phyloP scores from a whole-genome alignment of 148 eudicot species.

The Nepenthes mirabilis region DNA sequence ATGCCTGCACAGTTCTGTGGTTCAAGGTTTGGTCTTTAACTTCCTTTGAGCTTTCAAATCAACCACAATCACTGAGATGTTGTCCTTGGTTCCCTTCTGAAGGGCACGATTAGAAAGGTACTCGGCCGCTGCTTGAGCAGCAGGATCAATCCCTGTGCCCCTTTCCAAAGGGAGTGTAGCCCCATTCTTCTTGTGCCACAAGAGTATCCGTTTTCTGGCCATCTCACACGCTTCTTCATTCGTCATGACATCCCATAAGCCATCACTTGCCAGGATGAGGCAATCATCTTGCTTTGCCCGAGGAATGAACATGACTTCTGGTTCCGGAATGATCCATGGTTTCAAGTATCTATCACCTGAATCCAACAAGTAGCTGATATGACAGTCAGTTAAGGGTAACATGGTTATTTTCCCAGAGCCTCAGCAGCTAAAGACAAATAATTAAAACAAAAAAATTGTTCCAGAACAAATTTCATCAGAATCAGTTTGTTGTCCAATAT shows the following conservation, averaged over 20 bases:
- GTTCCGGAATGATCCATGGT: conserved; percentile 50
- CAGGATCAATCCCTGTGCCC: conserved; percentile 38
- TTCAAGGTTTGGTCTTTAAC: conserved; percentile 27
- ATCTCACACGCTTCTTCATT: conserved; percentile 47
- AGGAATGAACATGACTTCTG: conserved; percentile 45
- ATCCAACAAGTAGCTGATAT: conserved; percentile 3
- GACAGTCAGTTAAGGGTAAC: too few relatives aligned
- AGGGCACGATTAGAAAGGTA: conserved; percentile 32
- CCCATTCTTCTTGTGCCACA: conserved; percentile 50
- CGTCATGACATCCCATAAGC: conserved; percentile 53
- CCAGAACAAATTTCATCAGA: too few relatives aligned
- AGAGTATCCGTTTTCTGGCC: conserved; percentile 37
- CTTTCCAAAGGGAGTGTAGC: conserved; percentile 16
- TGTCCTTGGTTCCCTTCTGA: conserved; percentile 53
- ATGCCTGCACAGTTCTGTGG: background rate
- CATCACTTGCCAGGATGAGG: conserved; percentile 46
- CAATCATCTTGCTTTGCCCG: conserved; percentile 45
- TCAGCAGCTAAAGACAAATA: too few relatives aligned
- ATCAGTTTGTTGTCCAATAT: too few relatives aligned
- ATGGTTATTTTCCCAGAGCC: too few relatives aligned
- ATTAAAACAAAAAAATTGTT: too few relatives aligned
- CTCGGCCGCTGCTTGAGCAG: conserved; percentile 52
- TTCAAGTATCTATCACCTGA: conserved; percentile 53
- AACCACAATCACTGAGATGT: conserved; percentile 36
- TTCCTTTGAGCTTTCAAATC: conserved; percentile 51